Base-by-base conservation (phyloP, 1,139 yeast genomes). In the Fermentozyma sake region DNA sequence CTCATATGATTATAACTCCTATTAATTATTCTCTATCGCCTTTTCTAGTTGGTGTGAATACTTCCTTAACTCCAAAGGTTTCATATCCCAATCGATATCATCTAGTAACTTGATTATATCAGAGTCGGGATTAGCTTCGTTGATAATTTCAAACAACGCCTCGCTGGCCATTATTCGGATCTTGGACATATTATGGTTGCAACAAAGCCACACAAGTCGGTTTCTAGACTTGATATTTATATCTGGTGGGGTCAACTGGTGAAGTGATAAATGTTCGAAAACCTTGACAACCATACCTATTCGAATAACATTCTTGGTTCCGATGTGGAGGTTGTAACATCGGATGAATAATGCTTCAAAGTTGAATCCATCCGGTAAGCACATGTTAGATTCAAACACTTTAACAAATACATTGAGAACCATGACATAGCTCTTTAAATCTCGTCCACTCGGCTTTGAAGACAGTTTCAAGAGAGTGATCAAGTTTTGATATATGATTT, bases 311-410 rank as follows among this genome's bases (percentile, higher is more conserved):
- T 60, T 68, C 5, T 56, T 45, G 1, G 74, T 70, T 32, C 67
- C 67, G 22, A 74, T 54, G 37, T 76, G 80, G 20, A 78, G 45
- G 43, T 79, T 79, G 51, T 70, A 75, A n/a, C 72, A 50, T 31
- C 77, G 61, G 2, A 72, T 63, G 38, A 56, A 78, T 3, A 77
- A 47, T 0, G 68, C 61, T 14, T 57, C 46, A 23, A 58, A 50
- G 24, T 59, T 60, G 33, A 70, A 68, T 0, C 30, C 35, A 0
- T 23, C 22, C 0, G 70, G 68, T 9, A 71, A 43, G 3, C 13
- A 10, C 6, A 53, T 30, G 18, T 53, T 53, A n/a, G 61, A 36
- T 28, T 72, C 76, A 33, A 69, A 58, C 9, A 72, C 24, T 28
- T 58, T 60, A 10, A 62, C 54, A 23, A 68, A 43, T 4, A 65